phyloP scores from a whole-genome alignment of 1,284 basidiomycete genomes.

The Trichosporon faecale region DNA sequence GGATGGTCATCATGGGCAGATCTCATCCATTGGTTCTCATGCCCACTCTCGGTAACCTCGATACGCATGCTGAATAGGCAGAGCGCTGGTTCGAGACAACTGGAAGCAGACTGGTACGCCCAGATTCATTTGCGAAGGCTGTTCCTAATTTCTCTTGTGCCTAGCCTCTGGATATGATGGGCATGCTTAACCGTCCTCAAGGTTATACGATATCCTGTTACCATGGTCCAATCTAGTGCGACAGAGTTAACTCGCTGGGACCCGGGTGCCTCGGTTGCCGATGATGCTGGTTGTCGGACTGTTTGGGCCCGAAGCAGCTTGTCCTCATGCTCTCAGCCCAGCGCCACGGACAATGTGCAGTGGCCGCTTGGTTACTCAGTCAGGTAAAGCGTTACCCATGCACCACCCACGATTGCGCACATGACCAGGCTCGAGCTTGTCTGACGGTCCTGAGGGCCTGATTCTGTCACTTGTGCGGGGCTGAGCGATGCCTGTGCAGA shows the following conservation, averaged over 20 bases:
- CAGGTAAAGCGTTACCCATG: constrained; percentile 1
- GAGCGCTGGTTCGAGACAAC: background rate
- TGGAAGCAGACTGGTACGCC: background rate
- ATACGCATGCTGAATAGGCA: background rate
- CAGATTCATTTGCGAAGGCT: background rate
- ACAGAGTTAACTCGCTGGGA: background rate
- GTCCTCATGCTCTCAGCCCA: background rate
- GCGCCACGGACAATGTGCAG: background rate
- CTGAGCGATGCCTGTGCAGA: background rate
- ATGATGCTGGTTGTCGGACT: background rate
- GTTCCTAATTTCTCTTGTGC: background rate
- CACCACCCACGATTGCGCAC: background rate
- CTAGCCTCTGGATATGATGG: background rate
- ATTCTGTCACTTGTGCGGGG: background rate
- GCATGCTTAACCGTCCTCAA: background rate
- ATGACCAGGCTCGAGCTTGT: background rate
- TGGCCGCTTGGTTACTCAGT: background rate
- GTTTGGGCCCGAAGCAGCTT: background rate
- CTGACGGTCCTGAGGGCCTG: background rate
- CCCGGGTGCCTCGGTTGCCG: constrained; percentile 1
- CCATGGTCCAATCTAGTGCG: background rate
- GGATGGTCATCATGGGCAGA: background rate
- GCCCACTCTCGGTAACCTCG: constrained; percentile 5
- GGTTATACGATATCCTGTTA: background rate
- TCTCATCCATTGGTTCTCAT: constrained; percentile 4